phyloP scores from a whole-genome alignment of 2,329 filamentous ascomycete genomes.

The Beauveria pseudobassiana region DNA sequence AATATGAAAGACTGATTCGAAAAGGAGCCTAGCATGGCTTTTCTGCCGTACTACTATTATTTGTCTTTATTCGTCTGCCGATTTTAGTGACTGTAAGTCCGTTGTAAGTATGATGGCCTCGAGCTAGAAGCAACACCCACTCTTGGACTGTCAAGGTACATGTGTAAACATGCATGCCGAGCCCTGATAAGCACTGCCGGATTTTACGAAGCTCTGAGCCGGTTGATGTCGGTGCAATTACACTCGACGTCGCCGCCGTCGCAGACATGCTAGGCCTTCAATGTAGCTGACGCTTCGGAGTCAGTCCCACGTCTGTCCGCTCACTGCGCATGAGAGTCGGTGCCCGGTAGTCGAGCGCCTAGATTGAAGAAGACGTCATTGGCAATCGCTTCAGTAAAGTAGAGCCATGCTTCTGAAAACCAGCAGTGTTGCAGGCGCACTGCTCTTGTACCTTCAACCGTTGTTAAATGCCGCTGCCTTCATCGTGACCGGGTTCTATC shows the following conservation, averaged over 20 bases:
- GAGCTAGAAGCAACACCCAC: background rate
- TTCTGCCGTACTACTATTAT: slow-evolving; percentile 40
- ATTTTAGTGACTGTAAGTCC: background rate
- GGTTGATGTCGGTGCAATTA: slow-evolving; percentile 46
- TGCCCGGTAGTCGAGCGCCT: slow-evolving; percentile 50
- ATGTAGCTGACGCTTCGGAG: slow-evolving; percentile 41
- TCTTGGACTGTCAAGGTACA: slow-evolving; percentile 18
- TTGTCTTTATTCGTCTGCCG: slow-evolving; percentile 20
- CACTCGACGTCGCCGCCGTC: slow-evolving; percentile 45
- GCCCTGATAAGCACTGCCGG: slow-evolving; percentile 45
- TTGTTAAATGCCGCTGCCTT: slow-evolving; percentile 58
- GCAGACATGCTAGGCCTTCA: slow-evolving; percentile 48
- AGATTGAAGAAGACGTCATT: slow-evolving; percentile 44
- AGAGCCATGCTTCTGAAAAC: too few relatives aligned
- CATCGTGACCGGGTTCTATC: slow-evolving; percentile 31
- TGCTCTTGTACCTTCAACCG: slow-evolving; percentile 61
- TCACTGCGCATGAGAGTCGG: slow-evolving; percentile 48
- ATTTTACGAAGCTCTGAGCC: slow-evolving; percentile 49
- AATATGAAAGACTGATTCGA: slow-evolving; percentile 40
- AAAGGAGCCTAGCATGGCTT: slow-evolving; percentile 31
- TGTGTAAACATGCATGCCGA: slow-evolving; percentile 53
- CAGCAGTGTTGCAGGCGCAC: slow-evolving; percentile 11
- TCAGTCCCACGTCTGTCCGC: slow-evolving; percentile 53
- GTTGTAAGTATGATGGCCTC: background rate
- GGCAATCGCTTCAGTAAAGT: slow-evolving; percentile 26